phyloP scores from a whole-genome alignment of 2,329 filamentous ascomycete species.

The Lecanosticta acicola region DNA sequence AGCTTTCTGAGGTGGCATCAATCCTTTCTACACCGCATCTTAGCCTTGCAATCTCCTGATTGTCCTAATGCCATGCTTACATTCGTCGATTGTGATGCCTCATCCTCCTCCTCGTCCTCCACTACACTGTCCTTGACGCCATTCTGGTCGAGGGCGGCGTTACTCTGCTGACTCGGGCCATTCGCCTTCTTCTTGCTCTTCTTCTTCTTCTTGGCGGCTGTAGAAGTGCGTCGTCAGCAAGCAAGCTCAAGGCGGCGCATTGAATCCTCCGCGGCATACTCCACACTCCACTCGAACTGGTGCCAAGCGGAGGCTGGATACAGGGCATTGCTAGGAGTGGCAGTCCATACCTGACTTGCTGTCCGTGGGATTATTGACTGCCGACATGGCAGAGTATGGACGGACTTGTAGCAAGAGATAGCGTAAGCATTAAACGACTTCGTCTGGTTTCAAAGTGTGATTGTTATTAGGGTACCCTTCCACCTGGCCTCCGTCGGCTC shows the following conservation, averaged over 20 bases:
- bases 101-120: conserved; percentile 39
- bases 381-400: conserved; percentile 12
- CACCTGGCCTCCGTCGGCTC: too few species aligned
- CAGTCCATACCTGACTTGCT: conserved; percentile 20
- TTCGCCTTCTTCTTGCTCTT: conserved; percentile 51
- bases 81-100: conserved; percentile 25
- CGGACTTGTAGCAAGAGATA: not conserved
- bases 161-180: conserved; percentile 40
- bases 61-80: conserved; percentile 10
- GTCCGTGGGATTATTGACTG: conserved; percentile 11
- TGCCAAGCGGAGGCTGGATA: too few species aligned
- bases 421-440: too few species aligned
- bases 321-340: not conserved
- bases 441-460: too few species aligned
- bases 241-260: not conserved
- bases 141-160: conserved; percentile 32
- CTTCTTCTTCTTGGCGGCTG: conserved; percentile 46
- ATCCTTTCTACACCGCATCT: conserved; percentile 11
- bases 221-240: conserved; percentile 3
- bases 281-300: conserved; percentile 3
- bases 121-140: conserved; percentile 33
- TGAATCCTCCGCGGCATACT: conserved; percentile 8
- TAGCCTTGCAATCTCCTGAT: not conserved
- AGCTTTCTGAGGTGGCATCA: conserved; percentile 13
- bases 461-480: too few species aligned